Evolutionary conservation across 1,284 basidiomycete genomes (phyloP).

Genomic region (Moniliella sp.): DNA sequence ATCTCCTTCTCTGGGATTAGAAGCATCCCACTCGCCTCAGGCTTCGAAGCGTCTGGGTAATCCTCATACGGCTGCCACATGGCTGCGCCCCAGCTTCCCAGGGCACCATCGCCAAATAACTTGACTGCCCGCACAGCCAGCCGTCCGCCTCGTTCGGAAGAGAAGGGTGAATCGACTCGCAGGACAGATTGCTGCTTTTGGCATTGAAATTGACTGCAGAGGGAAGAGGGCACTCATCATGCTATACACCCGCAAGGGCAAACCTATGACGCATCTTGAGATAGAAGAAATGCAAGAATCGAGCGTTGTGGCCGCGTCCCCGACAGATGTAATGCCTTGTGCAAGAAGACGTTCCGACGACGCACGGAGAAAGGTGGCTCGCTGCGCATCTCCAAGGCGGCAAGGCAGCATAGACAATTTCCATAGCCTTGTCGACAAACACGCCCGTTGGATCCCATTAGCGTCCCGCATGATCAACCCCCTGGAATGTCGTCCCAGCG

Average conservation of each 20-base stretch:
- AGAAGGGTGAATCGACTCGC: too few relatives aligned
- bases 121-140: slow-evolving; percentile 42
- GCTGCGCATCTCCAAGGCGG: slow-evolving; percentile 34
- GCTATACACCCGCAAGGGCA: too few relatives aligned
- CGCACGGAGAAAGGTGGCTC: slow-evolving; percentile 47
- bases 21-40: slow-evolving; percentile 11
- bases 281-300: slow-evolving; percentile 7
- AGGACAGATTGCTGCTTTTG: too few relatives aligned
- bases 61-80: slow-evolving; percentile 55
- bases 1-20: slow-evolving; percentile 8
- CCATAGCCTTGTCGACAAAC: slow-evolving; percentile 30
- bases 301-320: slow-evolving; percentile 12
- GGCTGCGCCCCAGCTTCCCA: slow-evolving; percentile 76
- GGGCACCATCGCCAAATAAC: slow-evolving; percentile 59
- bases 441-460: slow-evolving; percentile 50
- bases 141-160: too few relatives aligned
- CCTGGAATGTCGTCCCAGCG: slow-evolving; percentile 42
- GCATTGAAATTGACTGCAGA: too few relatives aligned
- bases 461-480: slow-evolving; percentile 52
- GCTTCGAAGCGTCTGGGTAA: too few relatives aligned
- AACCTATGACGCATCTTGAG: slow-evolving; percentile 4
- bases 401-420: slow-evolving; percentile 16
- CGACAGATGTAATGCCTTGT: slow-evolving; percentile 40
- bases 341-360: slow-evolving; percentile 47
- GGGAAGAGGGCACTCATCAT: too few relatives aligned